Evolutionary conservation across 495 filamentous ascomycete genomes (phyloP).

Genomic region (Thermothielavioides terrestris): DNA sequence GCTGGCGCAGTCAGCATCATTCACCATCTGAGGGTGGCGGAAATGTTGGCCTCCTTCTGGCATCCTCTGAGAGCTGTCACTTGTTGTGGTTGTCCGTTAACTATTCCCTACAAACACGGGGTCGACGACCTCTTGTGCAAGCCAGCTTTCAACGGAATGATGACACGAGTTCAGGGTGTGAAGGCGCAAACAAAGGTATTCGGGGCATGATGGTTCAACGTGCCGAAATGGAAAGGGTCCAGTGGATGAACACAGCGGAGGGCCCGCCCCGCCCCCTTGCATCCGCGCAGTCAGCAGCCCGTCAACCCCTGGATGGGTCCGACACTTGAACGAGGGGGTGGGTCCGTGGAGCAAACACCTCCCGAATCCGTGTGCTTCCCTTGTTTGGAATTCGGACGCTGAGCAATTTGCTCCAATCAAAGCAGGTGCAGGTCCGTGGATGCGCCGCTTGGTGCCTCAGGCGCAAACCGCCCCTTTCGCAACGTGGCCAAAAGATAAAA

Average conservation of each 20-base stretch:
- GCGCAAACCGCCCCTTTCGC: conserved; percentile 17
- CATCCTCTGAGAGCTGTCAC: background rate
- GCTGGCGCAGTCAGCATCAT: background rate
- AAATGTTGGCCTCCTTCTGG: background rate
- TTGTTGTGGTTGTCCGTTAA: too few relatives aligned
- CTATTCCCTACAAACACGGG: too few relatives aligned
- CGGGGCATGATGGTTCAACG: too few relatives aligned
- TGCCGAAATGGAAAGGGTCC: too few relatives aligned
- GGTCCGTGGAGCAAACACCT: conserved; percentile 7
- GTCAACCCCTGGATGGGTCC: too few relatives aligned
- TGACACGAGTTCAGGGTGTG: too few relatives aligned
- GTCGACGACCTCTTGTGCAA: too few relatives aligned
- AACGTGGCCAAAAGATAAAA: conserved; percentile 32
- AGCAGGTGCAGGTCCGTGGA: background rate
- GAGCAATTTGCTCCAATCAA: conserved; percentile 20
- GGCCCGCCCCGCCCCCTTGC: conserved; percentile 9
- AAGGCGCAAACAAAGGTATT: too few relatives aligned
- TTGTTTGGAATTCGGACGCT: conserved; percentile 21
- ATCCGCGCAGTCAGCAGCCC: background rate
- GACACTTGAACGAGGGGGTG: background rate
- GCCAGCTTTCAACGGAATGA: too few relatives aligned
- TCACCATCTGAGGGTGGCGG: background rate
- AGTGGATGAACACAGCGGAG: background rate
- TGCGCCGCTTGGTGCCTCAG: conserved; percentile 19
- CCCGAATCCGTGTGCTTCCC: conserved; percentile 15